phyloP scores from a whole-genome alignment of 1,284 basidiomycete genomes.

The Anthracocystis setariae region DNA sequence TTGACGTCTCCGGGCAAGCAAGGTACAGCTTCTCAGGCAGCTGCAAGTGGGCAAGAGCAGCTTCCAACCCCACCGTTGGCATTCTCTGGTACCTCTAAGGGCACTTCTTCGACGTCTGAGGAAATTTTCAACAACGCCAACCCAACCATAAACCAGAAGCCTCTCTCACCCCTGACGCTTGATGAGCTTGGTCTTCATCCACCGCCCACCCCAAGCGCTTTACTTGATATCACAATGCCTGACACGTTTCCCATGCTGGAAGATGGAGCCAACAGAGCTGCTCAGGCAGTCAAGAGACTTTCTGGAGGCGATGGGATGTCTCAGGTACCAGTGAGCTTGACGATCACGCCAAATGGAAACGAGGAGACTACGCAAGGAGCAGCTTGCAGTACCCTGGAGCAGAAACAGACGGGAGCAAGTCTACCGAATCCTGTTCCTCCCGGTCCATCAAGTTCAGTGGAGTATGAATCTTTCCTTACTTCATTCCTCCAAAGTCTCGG shows the following conservation, averaged over 20 bases:
- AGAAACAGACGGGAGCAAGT: neutral
- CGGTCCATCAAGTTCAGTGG: neutral
- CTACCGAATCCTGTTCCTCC: neutral
- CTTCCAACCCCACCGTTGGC: neutral
- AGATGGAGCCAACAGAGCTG: neutral
- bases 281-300: neutral
- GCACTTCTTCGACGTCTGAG: neutral
- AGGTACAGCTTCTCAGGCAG: neutral
- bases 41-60: neutral
- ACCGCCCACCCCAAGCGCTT: conserved; percentile 21
- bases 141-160: neutral
- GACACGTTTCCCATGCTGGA: conserved; percentile 1
- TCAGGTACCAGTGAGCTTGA: neutral
- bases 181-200: conserved; percentile 29
- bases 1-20: too few species aligned
- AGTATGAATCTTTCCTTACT: conserved; percentile 20
- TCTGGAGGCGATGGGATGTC: neutral
- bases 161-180: conserved; percentile 29
- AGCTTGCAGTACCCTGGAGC: too few species aligned
- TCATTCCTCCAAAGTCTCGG: conserved; percentile 26
- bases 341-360: too few species aligned
- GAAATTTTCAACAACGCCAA: neutral
- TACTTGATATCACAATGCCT: conserved; percentile 29
- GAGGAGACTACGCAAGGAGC: too few species aligned
- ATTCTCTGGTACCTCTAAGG: neutral